Percentiles rank a stretch among this genome's conserved stretches.
Evolutionary conservation across 345 rosid species (phyloP).

Genomic region (Chamaenerion angustifolium): DNA sequence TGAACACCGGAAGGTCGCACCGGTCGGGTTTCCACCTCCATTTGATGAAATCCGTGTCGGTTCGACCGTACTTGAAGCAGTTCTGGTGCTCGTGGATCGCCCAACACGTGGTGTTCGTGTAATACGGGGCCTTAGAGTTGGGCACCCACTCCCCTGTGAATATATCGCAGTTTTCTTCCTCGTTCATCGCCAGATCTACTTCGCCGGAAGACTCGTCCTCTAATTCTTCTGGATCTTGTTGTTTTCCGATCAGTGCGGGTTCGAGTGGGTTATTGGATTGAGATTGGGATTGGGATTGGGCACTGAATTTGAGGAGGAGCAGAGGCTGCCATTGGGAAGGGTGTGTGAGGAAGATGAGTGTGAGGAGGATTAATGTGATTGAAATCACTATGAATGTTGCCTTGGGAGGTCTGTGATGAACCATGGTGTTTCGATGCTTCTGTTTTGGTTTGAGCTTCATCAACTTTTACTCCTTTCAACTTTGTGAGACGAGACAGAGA

Average conservation of each 20-base stretch:
- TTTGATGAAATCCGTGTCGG: slow-evolving; percentile 20
- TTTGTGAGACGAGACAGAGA: too few relatives aligned
- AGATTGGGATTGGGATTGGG: too few relatives aligned
- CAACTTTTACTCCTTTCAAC: too few relatives aligned
- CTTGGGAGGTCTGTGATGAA: slow-evolving; percentile 3
- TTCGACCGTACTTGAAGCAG: slow-evolving; percentile 24
- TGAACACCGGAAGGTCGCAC: slow-evolving; percentile 22
- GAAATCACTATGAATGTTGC: neutral
- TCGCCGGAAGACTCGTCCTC: neutral
- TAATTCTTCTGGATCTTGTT: too few relatives aligned
- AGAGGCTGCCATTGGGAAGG: slow-evolving; percentile 4
- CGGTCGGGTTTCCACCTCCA: slow-evolving; percentile 30
- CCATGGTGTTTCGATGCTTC: too few relatives aligned
- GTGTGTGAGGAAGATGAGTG: slow-evolving; percentile 13
- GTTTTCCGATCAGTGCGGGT: too few relatives aligned
- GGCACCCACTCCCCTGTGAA: slow-evolving; percentile 25
- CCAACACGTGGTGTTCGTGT: slow-evolving; percentile 17
- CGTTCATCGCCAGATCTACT: too few relatives aligned
- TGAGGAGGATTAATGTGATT: slow-evolving; percentile 10
- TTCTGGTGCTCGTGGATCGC: slow-evolving; percentile 23
- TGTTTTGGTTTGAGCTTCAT: too few relatives aligned
- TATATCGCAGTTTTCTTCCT: slow-evolving; percentile 12
- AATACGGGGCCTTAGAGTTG: slow-evolving; percentile 12
- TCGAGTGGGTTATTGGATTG: too few relatives aligned
- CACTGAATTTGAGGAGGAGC: too few relatives aligned